Percentiles rank a stretch among this genome's conserved stretches.
phyloP scores from a whole-genome alignment of 495 filamentous ascomycete genomes.

The Trypethelium eluteriae region DNA sequence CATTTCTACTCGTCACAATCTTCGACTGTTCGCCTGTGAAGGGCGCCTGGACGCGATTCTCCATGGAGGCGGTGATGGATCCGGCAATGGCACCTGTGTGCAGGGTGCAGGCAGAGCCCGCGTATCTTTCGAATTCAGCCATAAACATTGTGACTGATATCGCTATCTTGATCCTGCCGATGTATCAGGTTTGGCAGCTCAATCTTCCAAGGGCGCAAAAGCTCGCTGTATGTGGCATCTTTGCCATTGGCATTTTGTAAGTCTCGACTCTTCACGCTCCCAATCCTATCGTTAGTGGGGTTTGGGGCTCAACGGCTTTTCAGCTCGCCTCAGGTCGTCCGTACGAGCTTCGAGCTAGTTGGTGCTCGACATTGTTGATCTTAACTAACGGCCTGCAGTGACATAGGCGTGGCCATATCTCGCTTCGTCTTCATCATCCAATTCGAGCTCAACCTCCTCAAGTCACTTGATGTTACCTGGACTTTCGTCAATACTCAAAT shows the following conservation, averaged over 20 bases:
- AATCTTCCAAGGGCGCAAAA: constrained; percentile 15
- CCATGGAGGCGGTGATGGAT: neutral
- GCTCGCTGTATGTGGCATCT: constrained; percentile 11
- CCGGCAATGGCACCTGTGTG: neutral
- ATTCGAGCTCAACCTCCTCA: constrained; percentile 3
- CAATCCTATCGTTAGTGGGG: neutral
- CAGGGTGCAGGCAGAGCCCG: neutral
- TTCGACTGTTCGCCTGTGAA: constrained; percentile 12
- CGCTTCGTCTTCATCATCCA: constrained; percentile 12
- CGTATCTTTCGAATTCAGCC: constrained; percentile 6
- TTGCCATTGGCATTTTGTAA: constrained; percentile 13
- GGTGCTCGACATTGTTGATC: neutral
- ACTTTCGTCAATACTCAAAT: neutral
- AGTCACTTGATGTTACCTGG: constrained; percentile 7
- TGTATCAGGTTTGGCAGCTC: neutral
- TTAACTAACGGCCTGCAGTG: neutral
- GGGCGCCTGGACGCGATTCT: constrained; percentile 5
- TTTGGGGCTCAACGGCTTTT: neutral
- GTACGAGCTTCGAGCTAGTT: neutral
- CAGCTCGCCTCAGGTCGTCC: neutral
- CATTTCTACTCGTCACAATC: neutral
- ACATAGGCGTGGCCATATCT: constrained; percentile 6
- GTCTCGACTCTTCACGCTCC: neutral
- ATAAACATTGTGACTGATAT: constrained; percentile 15
- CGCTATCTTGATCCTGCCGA: constrained; percentile 8